Percentiles rank a stretch among this genome's conserved stretches.
Conservation (phyloP, 441 rosid species). For the Erodium chrysanthum region DNA sequence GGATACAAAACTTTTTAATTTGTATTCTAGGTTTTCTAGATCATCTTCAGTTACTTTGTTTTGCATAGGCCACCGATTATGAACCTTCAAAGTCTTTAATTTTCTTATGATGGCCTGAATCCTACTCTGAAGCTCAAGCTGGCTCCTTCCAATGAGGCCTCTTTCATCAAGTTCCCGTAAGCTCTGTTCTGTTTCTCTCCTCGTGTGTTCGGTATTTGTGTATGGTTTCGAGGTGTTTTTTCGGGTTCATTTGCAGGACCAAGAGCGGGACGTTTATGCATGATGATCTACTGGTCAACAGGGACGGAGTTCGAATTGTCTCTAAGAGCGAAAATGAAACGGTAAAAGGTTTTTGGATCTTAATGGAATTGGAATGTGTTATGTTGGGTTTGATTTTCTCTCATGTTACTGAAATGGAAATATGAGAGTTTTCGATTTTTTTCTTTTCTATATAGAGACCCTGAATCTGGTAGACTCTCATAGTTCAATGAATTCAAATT, state of each 20-base stretch:
- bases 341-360: conserved; percentile 24
- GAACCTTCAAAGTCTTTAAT: too few species aligned
- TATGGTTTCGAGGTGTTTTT: background rate
- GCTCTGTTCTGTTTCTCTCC: background rate
- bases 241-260: conserved; percentile 32
- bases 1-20: too few species aligned
- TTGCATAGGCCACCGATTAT: too few species aligned
- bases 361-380: too few species aligned
- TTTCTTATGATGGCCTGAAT: conserved; percentile 37
- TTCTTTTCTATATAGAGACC: background rate
- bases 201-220: background rate
- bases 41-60: too few species aligned
- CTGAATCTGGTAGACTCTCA: background rate
- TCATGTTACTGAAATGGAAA: background rate
- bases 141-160: conserved; percentile 41
- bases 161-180: conserved; percentile 69
- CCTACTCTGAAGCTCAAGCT: conserved; percentile 55
- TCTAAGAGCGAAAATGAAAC: conserved; percentile 44
- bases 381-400: background rate
- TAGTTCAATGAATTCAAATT: background rate
- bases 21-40: too few species aligned
- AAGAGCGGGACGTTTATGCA: conserved; percentile 79
- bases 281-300: conserved; percentile 88
- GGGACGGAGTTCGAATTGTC: conserved; percentile 76
- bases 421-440: too few species aligned